Conservation (phyloP, 371 early-diverging fungal genomes). For the Pancytospora philotis region DNA sequence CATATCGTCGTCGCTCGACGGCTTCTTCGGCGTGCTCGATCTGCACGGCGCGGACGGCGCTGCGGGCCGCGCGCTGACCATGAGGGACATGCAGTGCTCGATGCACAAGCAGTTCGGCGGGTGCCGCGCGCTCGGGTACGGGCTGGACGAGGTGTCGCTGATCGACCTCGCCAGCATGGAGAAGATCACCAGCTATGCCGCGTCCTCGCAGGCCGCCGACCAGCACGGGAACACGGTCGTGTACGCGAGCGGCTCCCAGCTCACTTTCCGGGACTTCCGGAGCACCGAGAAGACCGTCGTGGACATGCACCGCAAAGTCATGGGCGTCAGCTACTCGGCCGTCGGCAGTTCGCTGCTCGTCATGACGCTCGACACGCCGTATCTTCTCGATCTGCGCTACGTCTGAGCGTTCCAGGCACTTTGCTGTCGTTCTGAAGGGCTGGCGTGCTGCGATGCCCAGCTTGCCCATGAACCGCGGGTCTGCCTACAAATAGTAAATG, state of each 20-base stretch:
- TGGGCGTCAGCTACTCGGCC: background rate
- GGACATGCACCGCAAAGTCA: background rate
- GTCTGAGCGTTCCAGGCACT: no score
- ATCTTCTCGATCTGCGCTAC: slow-evolving; percentile 7
- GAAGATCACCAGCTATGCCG: background rate
- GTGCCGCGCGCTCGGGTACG: background rate
- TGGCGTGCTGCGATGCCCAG: no score
- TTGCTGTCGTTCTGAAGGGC: no score
- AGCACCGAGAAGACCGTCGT: background rate
- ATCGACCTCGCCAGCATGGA: slow-evolving; percentile 2
- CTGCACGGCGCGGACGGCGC: background rate
- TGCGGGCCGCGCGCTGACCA: background rate
- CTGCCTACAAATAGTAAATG: no score
- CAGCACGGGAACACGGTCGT: slow-evolving; percentile 1
- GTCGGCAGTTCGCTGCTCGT: slow-evolving; percentile 11
- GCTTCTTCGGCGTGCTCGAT: slow-evolving; percentile 3
- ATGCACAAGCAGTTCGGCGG: background rate
- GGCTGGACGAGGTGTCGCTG: background rate
- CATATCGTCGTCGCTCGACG: slow-evolving; percentile 18
- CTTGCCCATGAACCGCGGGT: no score
- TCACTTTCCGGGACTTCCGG: slow-evolving; percentile 8
- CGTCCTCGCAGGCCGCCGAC: background rate
- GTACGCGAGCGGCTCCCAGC: background rate
- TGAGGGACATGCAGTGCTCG: slow-evolving; percentile 2
- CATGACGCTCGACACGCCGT: background rate